Evolutionary conservation across 208 protist species (phyloP), one percentile per base, ranked within the genome.

Genomic region (Leishmania turanica): DNA sequence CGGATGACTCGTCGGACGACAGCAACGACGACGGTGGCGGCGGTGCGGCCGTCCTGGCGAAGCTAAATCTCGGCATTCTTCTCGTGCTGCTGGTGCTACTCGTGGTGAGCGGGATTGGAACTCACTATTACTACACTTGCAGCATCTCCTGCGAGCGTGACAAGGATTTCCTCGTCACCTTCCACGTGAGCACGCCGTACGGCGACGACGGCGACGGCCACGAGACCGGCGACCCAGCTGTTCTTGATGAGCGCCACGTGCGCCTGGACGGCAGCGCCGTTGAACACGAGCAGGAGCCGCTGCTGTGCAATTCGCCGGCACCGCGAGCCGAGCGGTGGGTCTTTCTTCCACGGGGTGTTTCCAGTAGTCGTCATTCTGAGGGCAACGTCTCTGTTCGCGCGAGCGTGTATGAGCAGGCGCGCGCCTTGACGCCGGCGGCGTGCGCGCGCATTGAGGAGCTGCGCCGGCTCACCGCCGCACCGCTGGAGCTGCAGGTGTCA

Each of bases 151-250:
- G 75, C n/a, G 65, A 79, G 64, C 80, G 80, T 19, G 85, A 82
- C 15, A 85, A 78, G 58, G 86, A 95, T 78, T 97, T 97, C 69
- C 78, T 90, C 73, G 75, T 85, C 54, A 89, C 89, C 51, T 95
- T 95, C 80, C 76, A 90, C 73, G 78, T 93, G n/a, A 72, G 73
- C 69, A 62, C 65, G n/a, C 65, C 82, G 4, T n/a, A 74, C 47
- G 75, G 54, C n/a, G 79, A 78, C 34, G 77, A 72, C 65, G 34
- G 15, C 75, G 60, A 70, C 37, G 21, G 24, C n/a, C 51, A 78
- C 60, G 34, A 64, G 19, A 34, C 9, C 15, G 54, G n/a, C 58
- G 58, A 56, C 40, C 6, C 51, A 40, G 19, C 17, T 76, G 27
- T 54, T 51, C 31, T 54, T 0, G 53, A 45, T 76, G 72, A 73